These are phyloP conservation scores for Candida boidinii DNA, from an alignment of 805 yeast genomes.

Conservation along the genomic window DNA sequence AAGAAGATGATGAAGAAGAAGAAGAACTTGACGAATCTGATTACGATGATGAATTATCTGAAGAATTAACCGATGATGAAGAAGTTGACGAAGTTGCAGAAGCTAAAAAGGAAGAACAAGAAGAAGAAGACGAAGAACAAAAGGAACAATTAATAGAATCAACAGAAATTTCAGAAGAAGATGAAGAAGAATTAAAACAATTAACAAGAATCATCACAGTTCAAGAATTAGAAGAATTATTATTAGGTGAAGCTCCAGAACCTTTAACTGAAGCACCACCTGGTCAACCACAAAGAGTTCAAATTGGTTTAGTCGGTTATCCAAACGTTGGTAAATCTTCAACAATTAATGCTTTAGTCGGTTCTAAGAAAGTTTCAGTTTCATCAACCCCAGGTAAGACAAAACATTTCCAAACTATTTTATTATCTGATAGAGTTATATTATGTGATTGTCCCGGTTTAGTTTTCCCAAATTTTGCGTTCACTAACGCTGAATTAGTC, in stretches of 20 bases:
- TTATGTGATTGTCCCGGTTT: slow-evolving; percentile 99
- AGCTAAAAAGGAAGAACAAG: slow-evolving; percentile 9
- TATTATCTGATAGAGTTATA: slow-evolving; percentile 70
- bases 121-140: slow-evolving; percentile 14
- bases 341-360: slow-evolving; percentile 94
- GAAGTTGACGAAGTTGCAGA: slow-evolving; percentile 17
- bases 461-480: slow-evolving; percentile 96
- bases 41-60: slow-evolving; percentile 9
- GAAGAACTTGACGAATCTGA: slow-evolving; percentile 11
- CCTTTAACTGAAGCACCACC: slow-evolving; percentile 42
- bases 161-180: slow-evolving; percentile 4
- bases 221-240: slow-evolving; percentile 76
- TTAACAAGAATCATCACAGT: slow-evolving; percentile 67
- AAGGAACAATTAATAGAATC: slow-evolving; percentile 5
- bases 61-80: slow-evolving; percentile 7
- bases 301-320: slow-evolving; percentile 95
- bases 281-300: slow-evolving; percentile 57
- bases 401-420: slow-evolving; percentile 95
- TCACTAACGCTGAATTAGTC: slow-evolving; percentile 91
- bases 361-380: slow-evolving; percentile 95
- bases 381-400: slow-evolving; percentile 99
- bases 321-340: slow-evolving; percentile 85
- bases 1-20: slow-evolving; percentile 16
- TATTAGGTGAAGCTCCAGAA: slow-evolving; percentile 70
- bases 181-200: slow-evolving; percentile 30